phyloP scores from a whole-genome alignment of 2,329 filamentous ascomycete genomes.

The Epichloe gansuensis region DNA sequence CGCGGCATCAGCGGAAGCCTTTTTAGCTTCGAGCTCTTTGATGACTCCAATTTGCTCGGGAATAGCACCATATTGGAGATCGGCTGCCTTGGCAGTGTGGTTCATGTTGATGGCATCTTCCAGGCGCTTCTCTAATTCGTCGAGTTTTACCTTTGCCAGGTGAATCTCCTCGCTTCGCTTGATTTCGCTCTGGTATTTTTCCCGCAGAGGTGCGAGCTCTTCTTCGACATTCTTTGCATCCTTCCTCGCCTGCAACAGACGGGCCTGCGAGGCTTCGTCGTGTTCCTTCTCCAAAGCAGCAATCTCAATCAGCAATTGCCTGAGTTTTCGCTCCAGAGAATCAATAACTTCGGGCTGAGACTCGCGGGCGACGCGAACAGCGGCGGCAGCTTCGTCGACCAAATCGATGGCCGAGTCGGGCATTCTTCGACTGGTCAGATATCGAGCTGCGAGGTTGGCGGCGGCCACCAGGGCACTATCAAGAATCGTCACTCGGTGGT shows the following conservation, averaged over 20 bases:
- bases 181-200: slow-evolving; percentile 94
- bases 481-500: slow-evolving; percentile 93
- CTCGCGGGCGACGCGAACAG: slow-evolving; percentile 89
- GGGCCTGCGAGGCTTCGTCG: slow-evolving; percentile 78
- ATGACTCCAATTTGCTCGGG: slow-evolving; percentile 80
- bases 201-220: slow-evolving; percentile 77
- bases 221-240: slow-evolving; percentile 92
- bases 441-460: slow-evolving; percentile 83
- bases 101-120: slow-evolving; percentile 84
- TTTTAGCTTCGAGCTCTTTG: slow-evolving; percentile 66
- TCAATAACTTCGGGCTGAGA: slow-evolving; percentile 94
- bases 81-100: slow-evolving; percentile 77
- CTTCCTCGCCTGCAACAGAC: slow-evolving; percentile 69
- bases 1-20: slow-evolving; percentile 62
- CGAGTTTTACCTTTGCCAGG: slow-evolving; percentile 87
- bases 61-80: slow-evolving; percentile 94
- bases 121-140: slow-evolving; percentile 78
- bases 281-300: slow-evolving; percentile 89
- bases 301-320: slow-evolving; percentile 94
- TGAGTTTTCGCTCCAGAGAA: slow-evolving; percentile 77
- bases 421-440: slow-evolving; percentile 79
- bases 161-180: slow-evolving; percentile 83
- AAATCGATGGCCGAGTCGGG: slow-evolving; percentile 95
- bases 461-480: slow-evolving; percentile 87
- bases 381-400: slow-evolving; percentile 90